Percentiles rank a stretch among this genome's conserved stretches.
phyloP scores from a whole-genome alignment of 306 rosid species.

The Coriaria nepalensis region DNA sequence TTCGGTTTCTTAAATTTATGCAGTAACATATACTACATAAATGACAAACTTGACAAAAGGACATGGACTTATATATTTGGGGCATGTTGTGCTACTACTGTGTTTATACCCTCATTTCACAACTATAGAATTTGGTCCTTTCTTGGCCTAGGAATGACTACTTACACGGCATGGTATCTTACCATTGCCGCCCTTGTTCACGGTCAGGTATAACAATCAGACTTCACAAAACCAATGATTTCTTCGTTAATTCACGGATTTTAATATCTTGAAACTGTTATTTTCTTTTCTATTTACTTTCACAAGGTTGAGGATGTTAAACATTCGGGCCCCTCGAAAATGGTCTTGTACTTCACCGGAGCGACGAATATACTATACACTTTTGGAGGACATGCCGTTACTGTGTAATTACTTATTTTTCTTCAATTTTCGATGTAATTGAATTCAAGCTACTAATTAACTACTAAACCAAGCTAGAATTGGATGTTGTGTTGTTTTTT shows the following conservation, averaged over 20 bases:
- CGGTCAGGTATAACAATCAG: conserved; percentile 68
- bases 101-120: conserved; percentile 88
- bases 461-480: too few species aligned
- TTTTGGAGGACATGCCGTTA: conserved; percentile 97
- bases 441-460: too few species aligned
- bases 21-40: conserved; percentile 83
- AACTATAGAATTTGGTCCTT: conserved; percentile 94
- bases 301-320: conserved; percentile 59
- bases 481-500: neutral
- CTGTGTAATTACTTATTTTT: conserved; percentile 47
- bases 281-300: neutral
- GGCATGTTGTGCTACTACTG: conserved; percentile 95
- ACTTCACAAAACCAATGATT: neutral
- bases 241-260: neutral
- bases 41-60: conserved; percentile 81
- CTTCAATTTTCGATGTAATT: neutral
- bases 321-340: conserved; percentile 61
- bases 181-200: conserved; percentile 65
- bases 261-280: neutral
- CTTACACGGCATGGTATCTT: conserved; percentile 92
- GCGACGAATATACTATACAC: conserved; percentile 94
- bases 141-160: conserved; percentile 95
- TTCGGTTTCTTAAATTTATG: neutral
- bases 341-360: conserved; percentile 87
- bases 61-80: conserved; percentile 95